These are phyloP conservation scores for Pestalotiopsis sp. DNA, from an alignment of 2,329 filamentous ascomycete genomes.

Conservation along the genomic window DNA sequence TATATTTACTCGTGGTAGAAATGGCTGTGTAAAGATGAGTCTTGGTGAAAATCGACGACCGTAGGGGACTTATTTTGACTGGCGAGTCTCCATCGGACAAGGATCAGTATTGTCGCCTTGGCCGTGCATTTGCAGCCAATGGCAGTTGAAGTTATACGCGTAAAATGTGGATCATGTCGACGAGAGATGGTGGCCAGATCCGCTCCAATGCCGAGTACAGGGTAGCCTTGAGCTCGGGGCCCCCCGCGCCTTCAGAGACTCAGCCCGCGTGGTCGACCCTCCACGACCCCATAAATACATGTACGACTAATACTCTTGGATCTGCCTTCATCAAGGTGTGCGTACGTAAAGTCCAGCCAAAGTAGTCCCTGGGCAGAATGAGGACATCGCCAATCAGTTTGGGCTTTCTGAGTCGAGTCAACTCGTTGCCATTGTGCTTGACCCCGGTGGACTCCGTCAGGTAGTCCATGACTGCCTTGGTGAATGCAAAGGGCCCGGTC, in stretches of 20 bases:
- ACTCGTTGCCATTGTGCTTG: slow-evolving; percentile 30
- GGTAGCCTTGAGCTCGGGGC: no score
- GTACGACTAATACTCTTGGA: not conserved
- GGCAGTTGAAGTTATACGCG: no score
- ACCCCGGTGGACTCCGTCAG: not conserved
- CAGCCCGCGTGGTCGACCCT: not conserved
- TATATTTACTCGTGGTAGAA: no score
- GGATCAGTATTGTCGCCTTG: no score
- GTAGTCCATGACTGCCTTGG: not conserved
- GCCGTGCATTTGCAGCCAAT: no score
- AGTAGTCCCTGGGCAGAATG: slow-evolving; percentile 31
- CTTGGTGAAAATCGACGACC: no score
- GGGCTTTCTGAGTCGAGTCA: slow-evolving; percentile 30
- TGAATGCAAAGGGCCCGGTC: slow-evolving; percentile 5
- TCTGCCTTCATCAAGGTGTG: not conserved
- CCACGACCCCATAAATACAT: not conserved
- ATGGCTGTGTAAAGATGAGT: no score
- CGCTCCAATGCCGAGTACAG: no score
- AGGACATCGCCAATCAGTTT: slow-evolving; percentile 35
- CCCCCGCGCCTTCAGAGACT: not conserved
- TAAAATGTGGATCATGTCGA: no score
- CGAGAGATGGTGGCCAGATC: no score
- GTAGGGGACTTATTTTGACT: no score
- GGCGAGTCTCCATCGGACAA: no score
- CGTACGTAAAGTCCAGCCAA: slow-evolving; percentile 23